Conservation (phyloP, 352 stramenopile genomes). For the Pythium sukuiense region DNA sequence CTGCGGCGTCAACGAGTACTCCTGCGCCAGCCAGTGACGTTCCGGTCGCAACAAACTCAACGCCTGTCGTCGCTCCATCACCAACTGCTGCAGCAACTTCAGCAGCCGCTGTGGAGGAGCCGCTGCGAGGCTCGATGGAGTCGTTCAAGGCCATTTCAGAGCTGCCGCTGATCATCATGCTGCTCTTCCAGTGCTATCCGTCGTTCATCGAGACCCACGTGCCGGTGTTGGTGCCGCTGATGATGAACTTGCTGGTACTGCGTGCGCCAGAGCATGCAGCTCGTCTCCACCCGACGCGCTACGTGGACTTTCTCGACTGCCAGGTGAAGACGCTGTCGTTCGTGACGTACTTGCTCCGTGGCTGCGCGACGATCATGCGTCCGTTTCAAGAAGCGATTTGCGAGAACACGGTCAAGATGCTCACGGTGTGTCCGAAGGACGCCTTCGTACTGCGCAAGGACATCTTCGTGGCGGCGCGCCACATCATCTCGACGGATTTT, state of each 20-base stretch:
- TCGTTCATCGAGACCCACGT: conserved; percentile 96
- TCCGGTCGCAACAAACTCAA: neutral
- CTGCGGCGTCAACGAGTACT: neutral
- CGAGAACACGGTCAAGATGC: conserved; percentile 92
- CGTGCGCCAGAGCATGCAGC: conserved; percentile 61
- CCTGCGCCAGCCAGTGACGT: neutral
- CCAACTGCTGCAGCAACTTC: neutral
- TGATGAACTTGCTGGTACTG: conserved; percentile 95
- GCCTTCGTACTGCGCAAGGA: conserved; percentile 95
- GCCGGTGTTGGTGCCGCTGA: conserved; percentile 93
- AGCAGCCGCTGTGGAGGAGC: conserved; percentile 28
- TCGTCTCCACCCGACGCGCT: conserved; percentile 62
- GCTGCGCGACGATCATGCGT: conserved; percentile 92
- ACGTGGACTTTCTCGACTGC: conserved; percentile 92
- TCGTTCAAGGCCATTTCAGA: conserved; percentile 97
- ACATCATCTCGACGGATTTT: conserved; percentile 98
- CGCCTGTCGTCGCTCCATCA: neutral
- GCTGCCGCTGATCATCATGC: conserved; percentile 97
- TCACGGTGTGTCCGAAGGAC: conserved; percentile 94
- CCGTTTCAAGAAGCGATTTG: conserved; percentile 95
- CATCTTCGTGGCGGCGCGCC: conserved; percentile 94
- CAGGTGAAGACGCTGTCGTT: conserved; percentile 99
- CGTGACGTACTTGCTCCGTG: conserved; percentile 95
- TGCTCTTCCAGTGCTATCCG: conserved; percentile 98
- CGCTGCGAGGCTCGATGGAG: conserved; percentile 81